Evolutionary conservation across 768 basidiomycete genomes (phyloP), one percentile per base, ranked within the genome.

Genomic region (Tephrocybe sp.): DNA sequence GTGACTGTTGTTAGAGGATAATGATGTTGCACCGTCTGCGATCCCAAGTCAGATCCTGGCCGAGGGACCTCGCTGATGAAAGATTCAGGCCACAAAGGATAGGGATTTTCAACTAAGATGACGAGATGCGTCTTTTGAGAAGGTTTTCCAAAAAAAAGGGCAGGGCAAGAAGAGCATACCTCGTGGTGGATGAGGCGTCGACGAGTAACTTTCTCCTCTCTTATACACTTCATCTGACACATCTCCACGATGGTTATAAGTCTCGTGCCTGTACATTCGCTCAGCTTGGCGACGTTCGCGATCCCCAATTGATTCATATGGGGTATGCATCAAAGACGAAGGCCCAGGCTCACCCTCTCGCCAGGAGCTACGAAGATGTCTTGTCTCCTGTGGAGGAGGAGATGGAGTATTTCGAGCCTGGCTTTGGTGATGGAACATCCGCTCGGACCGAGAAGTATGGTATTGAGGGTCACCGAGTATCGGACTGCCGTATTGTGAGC

Each of bases 301-400:
- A 23, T 36, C 48, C 17, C 47, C 45, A 34, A 38, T 32, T 30
- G 54, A 48, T 43, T 63, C 61, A 34, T 53, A 53, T 17, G 61
- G 54, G 40, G 57, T 44, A 41, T 54, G 65, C 52, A 60, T 56
- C 53, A 72, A 64, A 1, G 69, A 72, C n/a, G 77, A 75, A 23
- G 70, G 72, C 6, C 77, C 76, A 33, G 75, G 70, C 54, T 79
- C 80, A 8, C 65, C 67, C 52, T 79, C 76, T 56, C 70, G 49
- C 59, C 61, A 61, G 26, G 53, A 51, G 26, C 52, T 39, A 34
- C 51, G 51, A 56, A 61, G 33, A 45, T 56, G 54, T 32, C 39
- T 54, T 42, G 48, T 38, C 22, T 60, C 62, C 38, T 53, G 55
- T 20, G 41, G 41, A 51, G 41, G 52, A 33, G 64, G 51, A 43